These are phyloP conservation scores for Solanum chiquidenum DNA, from an alignment of 257 asterid genomes.

Conservation along the genomic window DNA sequence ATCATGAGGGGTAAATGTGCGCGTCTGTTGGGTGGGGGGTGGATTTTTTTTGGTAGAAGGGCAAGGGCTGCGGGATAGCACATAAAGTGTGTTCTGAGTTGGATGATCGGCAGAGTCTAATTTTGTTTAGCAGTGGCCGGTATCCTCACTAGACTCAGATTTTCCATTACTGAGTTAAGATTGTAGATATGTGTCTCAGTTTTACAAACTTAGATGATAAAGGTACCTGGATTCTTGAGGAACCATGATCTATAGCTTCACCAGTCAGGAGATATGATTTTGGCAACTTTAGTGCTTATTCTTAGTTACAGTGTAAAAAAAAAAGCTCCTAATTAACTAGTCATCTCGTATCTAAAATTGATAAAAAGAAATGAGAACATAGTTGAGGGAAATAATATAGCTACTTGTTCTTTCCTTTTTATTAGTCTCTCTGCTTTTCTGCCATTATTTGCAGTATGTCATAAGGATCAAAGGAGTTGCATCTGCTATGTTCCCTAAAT, in stretches of 20 bases:
- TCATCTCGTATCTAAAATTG: not conserved
- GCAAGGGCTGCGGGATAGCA: not conserved
- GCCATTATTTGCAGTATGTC: not conserved
- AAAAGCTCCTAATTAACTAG: not conserved
- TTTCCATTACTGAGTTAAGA: not conserved
- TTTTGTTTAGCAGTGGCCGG: not conserved
- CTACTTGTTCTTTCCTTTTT: not conserved
- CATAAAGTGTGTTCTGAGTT: not conserved
- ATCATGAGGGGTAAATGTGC: not conserved
- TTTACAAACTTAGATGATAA: not conserved
- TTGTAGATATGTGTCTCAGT: not conserved
- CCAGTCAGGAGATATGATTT: not conserved
- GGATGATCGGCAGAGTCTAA: not conserved
- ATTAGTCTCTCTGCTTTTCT: not conserved
- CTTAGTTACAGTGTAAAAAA: not conserved
- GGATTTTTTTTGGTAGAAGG: not conserved
- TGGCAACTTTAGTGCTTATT: not conserved
- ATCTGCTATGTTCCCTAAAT: not conserved
- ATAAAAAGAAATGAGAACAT: not conserved
- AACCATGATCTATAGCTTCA: not conserved
- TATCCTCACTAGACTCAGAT: not conserved
- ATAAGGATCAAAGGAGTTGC: not conserved
- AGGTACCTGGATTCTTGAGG: not conserved
- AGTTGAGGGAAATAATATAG: not conserved
- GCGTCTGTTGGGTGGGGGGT: not conserved